Conservation (phyloP, 2,329 filamentous ascomycete genomes). For the Nothophoma quercina region DNA sequence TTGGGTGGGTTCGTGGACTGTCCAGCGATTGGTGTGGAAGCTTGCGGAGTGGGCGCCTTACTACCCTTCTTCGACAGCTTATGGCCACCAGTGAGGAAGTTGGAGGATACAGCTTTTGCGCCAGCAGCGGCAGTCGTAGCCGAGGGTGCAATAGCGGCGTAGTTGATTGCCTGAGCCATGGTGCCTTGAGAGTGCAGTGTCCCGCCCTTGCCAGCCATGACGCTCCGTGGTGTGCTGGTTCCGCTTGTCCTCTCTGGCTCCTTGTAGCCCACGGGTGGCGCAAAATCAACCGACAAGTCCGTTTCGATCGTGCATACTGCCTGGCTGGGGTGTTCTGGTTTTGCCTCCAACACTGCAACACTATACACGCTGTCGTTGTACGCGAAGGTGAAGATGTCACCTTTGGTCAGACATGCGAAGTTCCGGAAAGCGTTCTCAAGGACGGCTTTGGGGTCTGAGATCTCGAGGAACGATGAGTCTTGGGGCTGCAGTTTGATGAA, state of each 20-base stretch:
- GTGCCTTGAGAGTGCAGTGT: constrained; percentile 83
- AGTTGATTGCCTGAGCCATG: constrained; percentile 99
- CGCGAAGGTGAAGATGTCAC: constrained; percentile 93
- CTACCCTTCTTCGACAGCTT: constrained; percentile 84
- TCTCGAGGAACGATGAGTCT: constrained; percentile 91
- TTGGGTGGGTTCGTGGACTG: constrained; percentile 53
- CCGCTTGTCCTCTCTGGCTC: constrained; percentile 81
- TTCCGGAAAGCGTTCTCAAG: constrained; percentile 96
- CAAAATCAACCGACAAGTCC: constrained; percentile 95
- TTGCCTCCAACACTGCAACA: constrained; percentile 91
- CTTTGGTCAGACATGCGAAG: constrained; percentile 91
- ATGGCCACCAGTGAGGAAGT: constrained; percentile 83
- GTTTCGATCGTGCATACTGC: constrained; percentile 94
- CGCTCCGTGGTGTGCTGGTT: constrained; percentile 83
- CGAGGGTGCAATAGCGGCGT: constrained; percentile 84
- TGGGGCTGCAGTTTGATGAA: constrained; percentile 98
- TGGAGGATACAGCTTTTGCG: constrained; percentile 71
- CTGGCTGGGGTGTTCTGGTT: constrained; percentile 83
- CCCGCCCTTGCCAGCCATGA: constrained; percentile 71
- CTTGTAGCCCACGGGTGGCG: constrained; percentile 90
- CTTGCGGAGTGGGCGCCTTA: constrained; percentile 72
- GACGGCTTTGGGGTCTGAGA: constrained; percentile 95
- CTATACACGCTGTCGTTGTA: constrained; percentile 96
- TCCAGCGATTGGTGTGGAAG: constrained; percentile 69
- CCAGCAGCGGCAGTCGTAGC: constrained; percentile 70